Evolutionary conservation across 805 yeast genomes (phyloP), one percentile per base, ranked within the genome.

Genomic region (Tetrapisispora phaffii): DNA sequence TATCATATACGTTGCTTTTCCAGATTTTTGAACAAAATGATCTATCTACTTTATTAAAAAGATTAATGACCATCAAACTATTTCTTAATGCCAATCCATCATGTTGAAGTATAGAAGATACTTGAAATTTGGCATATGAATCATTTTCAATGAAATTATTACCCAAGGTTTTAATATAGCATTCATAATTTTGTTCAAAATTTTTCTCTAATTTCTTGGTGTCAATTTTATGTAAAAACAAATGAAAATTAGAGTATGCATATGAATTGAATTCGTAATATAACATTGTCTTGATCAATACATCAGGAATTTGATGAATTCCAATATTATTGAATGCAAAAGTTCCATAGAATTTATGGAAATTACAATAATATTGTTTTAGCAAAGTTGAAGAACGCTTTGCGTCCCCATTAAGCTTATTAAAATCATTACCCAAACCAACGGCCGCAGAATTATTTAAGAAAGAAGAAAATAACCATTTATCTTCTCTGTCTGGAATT

Each of bases 401-500:
- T 12, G 10, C 26, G 8, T 19, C 15, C 2, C 41, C 33, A 26
- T 16, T 24, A 13, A 12, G 9, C 28, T 26, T 28, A 19, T 17
- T 12, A 9, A 26, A 7, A 2, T 31, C 16, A 13, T 34, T 34
- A 16, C 17, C 23, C 12, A 24, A 26, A 5, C 9, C 26, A 20
- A 49, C 39, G 19, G 6, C 19, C 5, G 23, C 17, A 12, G 24
- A 20, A 13, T 13, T 24, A 15, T 17, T 16, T 9, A 38, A 15
- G 13, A 59, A 48, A 7, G 56, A 48, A 1, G 54, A 43, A 3
- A 47, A 67, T 34, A 65, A 60, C 69, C 73, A 69, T 40, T 57
- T 59, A 33, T 66, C 63, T 47, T 79, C 80, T 42, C 76, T 72
- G 47, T 76, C 74, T 2, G 88, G 88, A 22, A 78, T 55, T 35